Evolutionary conservation across 768 basidiomycete genomes (phyloP).

Genomic region (Cubamyces sp.): DNA sequence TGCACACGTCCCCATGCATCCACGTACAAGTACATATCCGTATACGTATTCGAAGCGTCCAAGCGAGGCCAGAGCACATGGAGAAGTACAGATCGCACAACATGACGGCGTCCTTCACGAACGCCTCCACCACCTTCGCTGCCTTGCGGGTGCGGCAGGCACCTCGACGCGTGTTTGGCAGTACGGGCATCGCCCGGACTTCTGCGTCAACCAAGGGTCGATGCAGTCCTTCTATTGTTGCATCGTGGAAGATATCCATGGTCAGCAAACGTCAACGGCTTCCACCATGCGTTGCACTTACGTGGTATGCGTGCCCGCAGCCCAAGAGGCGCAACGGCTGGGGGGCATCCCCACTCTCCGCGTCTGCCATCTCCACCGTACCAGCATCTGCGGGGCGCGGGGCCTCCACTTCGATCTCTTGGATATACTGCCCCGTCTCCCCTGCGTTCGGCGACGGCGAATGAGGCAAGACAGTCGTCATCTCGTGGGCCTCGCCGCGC

Average conservation of each 20-base stretch:
- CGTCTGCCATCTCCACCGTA: constrained; percentile 11
- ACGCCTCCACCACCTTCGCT: constrained; percentile 3
- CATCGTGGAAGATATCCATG: background rate
- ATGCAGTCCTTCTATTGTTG: constrained; percentile 19
- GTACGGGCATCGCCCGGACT: constrained; percentile 22
- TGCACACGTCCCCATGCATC: too few species aligned
- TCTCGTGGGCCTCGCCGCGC: constrained; percentile 24
- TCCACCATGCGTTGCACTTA: constrained; percentile 42
- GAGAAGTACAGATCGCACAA: background rate
- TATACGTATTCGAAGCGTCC: background rate
- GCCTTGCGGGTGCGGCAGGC: background rate
- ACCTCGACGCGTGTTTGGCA: constrained; percentile 15
- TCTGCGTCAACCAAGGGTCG: constrained; percentile 23
- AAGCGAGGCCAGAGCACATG: background rate
- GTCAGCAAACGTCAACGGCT: background rate
- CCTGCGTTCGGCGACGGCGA: background rate
- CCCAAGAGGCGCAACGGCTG: constrained; percentile 75
- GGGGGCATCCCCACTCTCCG: constrained; percentile 57
- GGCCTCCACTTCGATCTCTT: constrained; percentile 8
- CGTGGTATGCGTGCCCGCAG: constrained; percentile 92
- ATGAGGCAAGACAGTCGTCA: background rate
- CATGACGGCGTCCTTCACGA: background rate
- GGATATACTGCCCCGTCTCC: background rate
- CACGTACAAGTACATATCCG: background rate
- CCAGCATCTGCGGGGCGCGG: constrained; percentile 10